These are phyloP conservation scores for Globisporangium nagaii DNA, from an alignment of 352 stramenopile species.

Conservation along the genomic window DNA sequence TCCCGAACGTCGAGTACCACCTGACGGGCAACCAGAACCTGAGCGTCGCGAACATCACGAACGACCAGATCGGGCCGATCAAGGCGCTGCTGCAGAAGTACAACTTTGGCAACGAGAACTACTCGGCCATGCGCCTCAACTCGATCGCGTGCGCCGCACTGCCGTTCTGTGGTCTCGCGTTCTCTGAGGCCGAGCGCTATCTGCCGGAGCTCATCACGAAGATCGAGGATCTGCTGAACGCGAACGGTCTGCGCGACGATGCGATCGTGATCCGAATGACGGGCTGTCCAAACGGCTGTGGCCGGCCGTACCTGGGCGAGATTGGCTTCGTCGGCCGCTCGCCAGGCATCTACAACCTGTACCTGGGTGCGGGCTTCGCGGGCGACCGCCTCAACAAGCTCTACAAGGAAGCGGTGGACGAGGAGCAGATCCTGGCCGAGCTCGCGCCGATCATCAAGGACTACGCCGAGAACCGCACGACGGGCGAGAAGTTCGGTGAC, in stretches of 20 bases:
- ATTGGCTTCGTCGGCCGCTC: constrained; percentile 97
- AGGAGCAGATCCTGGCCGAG: constrained; percentile 70
- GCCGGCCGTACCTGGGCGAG: constrained; percentile 96
- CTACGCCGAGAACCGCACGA: constrained; percentile 57
- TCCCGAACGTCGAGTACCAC: constrained; percentile 91
- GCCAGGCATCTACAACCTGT: constrained; percentile 96
- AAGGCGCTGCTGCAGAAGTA: constrained; percentile 91
- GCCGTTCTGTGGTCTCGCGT: constrained; percentile 95
- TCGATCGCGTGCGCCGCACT: constrained; percentile 95
- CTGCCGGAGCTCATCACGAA: constrained; percentile 92
- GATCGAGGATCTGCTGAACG: constrained; percentile 89
- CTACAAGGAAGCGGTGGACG: constrained; percentile 76
- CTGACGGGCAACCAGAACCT: constrained; percentile 96
- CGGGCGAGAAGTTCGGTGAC: constrained; percentile 79
- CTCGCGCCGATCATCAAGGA: constrained; percentile 73
- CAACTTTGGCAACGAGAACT: constrained; percentile 85
- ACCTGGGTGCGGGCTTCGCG: constrained; percentile 87
- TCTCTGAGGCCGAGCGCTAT: constrained; percentile 94
- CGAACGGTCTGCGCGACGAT: constrained; percentile 89
- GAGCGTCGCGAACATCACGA: constrained; percentile 91
- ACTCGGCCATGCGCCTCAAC: constrained; percentile 75
- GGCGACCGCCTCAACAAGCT: constrained; percentile 80
- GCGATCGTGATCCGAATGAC: constrained; percentile 98
- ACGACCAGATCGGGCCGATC: constrained; percentile 87
- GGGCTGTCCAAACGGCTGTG: constrained; percentile 97